A percentile compares a stretch with the other conserved stretches of the same genome.
These are phyloP conservation scores for Conringia planisiliqua DNA, from an alignment of 345 rosid genomes.

Conservation along the genomic window DNA sequence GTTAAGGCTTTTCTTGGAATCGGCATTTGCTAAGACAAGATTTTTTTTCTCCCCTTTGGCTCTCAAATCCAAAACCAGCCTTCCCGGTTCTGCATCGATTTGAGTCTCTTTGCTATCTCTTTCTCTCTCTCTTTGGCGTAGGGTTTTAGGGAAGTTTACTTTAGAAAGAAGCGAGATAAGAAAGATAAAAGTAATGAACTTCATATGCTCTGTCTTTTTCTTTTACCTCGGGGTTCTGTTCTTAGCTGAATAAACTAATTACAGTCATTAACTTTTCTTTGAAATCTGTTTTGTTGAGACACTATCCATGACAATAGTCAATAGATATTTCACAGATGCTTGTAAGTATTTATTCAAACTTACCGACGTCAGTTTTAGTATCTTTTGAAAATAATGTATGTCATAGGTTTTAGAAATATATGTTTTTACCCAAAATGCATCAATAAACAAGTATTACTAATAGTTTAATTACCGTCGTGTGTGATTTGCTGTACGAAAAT, in stretches of 20 bases:
- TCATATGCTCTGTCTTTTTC: conserved; percentile 38
- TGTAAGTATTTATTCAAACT: background rate
- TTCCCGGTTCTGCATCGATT: conserved; percentile 51
- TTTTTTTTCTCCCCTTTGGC: conserved; percentile 32
- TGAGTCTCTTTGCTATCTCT: conserved; percentile 42
- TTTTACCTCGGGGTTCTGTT: conserved; percentile 74
- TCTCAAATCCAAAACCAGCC: conserved; percentile 62
- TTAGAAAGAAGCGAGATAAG: conserved; percentile 46
- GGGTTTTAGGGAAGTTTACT: conserved; percentile 37
- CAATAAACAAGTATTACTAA: too few species aligned
- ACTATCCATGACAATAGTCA: conserved; percentile 10
- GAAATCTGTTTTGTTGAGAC: conserved; percentile 18
- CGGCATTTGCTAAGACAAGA: conserved; percentile 52
- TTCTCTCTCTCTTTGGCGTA: conserved; percentile 23
- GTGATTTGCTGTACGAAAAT: too few species aligned
- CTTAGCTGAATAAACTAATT: conserved; percentile 23
- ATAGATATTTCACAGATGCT: background rate
- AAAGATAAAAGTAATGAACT: conserved; percentile 30
- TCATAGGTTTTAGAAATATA: background rate
- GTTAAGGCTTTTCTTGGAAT: conserved; percentile 46
- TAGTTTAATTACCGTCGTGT: too few species aligned
- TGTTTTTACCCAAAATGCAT: too few species aligned
- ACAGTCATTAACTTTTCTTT: conserved; percentile 26
- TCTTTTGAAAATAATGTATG: background rate
- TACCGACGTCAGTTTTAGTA: background rate